Evolutionary conservation across 2,329 filamentous ascomycete genomes (phyloP), one percentile per base, ranked within the genome.

Genomic region (Trichoderma breve): DNA sequence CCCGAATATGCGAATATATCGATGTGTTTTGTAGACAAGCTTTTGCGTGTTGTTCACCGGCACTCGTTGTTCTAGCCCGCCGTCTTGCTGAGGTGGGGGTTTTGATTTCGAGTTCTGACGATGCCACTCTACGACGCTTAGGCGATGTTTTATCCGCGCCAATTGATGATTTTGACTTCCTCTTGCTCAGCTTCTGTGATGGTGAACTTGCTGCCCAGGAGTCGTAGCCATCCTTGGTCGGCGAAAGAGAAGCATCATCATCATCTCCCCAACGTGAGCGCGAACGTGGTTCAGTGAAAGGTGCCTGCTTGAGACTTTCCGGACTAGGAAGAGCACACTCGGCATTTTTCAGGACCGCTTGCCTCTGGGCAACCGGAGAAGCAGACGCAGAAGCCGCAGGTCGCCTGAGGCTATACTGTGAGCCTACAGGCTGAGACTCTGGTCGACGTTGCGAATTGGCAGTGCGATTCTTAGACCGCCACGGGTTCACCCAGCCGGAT

Each of bases 251-350:
- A 11, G 63, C 6, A 7, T 80, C 68, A n/a, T 80, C 68, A n/a
- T 73, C 66, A 28, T 73, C 73, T 58, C 81, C 78, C 82, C 82
- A 83, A 43, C 74, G 76, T 6, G 81, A 72, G 28, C 76, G 81
- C 1, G 77, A 77, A 69, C 81, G 79, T 6, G 73, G 28, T 43
- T 77, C 76, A 12, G 73, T 73, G 24, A 76, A 73, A 5, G 76
- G 76, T 47, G 75, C 76, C 74, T 82, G 81, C 74, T 82, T 80
- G 70, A 83, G 77, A 72, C 82, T 83, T 72, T 81, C 79, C 4
- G 82, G 82, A 63, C 82, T 83, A 3, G 84, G 84, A 11, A 86
- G 77, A 72, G 85, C 82, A 71, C 82, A 85, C 53, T 79, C 63
- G 21, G 61, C 58, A 34, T 39, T 66, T 47, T 66, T 70, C 51